Evolutionary conservation across 768 basidiomycete genomes (phyloP).

Genomic region (Bullera alba): DNA sequence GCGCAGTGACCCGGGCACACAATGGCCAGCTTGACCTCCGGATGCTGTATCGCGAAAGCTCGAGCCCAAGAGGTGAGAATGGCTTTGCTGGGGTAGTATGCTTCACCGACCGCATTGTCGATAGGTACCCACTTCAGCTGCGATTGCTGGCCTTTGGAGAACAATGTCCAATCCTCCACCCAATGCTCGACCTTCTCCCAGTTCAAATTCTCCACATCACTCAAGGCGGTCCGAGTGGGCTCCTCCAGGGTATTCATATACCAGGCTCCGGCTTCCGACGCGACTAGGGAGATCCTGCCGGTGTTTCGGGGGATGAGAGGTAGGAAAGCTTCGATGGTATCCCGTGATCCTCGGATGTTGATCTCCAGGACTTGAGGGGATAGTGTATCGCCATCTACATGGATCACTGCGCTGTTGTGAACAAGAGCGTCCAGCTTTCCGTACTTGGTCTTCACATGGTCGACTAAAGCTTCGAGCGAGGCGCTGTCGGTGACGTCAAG

Average conservation of each 20-base stretch:
- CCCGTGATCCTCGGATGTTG: constrained; percentile 9
- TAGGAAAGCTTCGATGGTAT: constrained; percentile 14
- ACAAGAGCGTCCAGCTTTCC: constrained; percentile 10
- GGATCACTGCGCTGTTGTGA: constrained; percentile 14
- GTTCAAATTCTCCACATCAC: not conserved
- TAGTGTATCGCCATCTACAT: not conserved
- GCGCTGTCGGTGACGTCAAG: constrained; percentile 10
- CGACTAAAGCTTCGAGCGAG: constrained; percentile 2
- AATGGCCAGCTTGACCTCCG: constrained; percentile 1
- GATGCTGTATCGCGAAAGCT: not conserved
- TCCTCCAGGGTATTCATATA: not conserved
- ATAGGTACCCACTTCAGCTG: not conserved
- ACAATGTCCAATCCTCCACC: constrained; percentile 10
- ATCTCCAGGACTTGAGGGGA: constrained; percentile 7
- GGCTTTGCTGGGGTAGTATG: constrained; percentile 7
- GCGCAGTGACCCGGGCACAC: constrained; percentile 10
- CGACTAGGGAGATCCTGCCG: constrained; percentile 9
- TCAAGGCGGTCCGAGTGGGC: not conserved
- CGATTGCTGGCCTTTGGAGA: not conserved
- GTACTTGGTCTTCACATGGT: constrained; percentile 6
- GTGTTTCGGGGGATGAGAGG: constrained; percentile 5
- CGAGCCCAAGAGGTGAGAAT: constrained; percentile 11
- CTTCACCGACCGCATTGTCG: not conserved
- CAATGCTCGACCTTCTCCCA: constrained; percentile 7
- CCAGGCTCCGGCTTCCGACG: constrained; percentile 9